Evolutionary conservation across 2,329 filamentous ascomycete genomes (phyloP).

Genomic region (Neofusicoccum laricinum): DNA sequence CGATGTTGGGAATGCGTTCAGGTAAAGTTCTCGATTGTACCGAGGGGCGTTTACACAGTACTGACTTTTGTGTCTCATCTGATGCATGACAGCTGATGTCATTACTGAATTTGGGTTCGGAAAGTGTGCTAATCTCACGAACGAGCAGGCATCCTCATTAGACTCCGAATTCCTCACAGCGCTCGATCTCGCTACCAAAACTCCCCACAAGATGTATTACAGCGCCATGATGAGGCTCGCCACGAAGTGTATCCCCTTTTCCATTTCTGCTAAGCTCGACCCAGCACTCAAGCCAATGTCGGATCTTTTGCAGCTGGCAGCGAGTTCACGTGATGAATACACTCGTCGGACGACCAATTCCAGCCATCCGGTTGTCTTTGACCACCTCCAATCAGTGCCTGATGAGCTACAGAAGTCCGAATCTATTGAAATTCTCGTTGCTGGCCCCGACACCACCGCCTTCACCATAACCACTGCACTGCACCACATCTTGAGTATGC

Average conservation of each 20-base stretch:
- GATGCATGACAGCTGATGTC: slow-evolving; percentile 21
- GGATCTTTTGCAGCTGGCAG: neutral
- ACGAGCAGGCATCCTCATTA: slow-evolving; percentile 13
- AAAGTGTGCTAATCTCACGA: slow-evolving; percentile 18
- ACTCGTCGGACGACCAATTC: neutral
- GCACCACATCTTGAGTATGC: slow-evolving; percentile 35
- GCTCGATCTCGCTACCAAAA: neutral
- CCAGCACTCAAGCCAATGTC: neutral
- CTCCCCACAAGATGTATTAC: neutral
- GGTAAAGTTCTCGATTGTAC: too few species aligned
- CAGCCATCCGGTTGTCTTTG: neutral
- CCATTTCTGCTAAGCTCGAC: neutral
- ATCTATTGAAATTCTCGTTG: slow-evolving; percentile 16
- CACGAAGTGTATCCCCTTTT: neutral
- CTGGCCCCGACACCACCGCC: slow-evolving; percentile 39
- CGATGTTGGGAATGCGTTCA: slow-evolving; percentile 14
- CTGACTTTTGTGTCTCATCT: neutral
- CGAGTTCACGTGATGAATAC: neutral
- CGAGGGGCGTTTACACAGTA: too few species aligned
- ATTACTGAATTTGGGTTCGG: slow-evolving; percentile 23
- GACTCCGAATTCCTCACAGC: neutral
- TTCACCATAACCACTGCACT: slow-evolving; percentile 35
- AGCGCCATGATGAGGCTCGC: neutral
- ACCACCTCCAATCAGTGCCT: neutral
- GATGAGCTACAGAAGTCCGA: neutral